Percentiles rank a stretch among this genome's conserved stretches.
phyloP scores from a whole-genome alignment of 768 basidiomycete genomes.

The Xerocomellus intermedius region DNA sequence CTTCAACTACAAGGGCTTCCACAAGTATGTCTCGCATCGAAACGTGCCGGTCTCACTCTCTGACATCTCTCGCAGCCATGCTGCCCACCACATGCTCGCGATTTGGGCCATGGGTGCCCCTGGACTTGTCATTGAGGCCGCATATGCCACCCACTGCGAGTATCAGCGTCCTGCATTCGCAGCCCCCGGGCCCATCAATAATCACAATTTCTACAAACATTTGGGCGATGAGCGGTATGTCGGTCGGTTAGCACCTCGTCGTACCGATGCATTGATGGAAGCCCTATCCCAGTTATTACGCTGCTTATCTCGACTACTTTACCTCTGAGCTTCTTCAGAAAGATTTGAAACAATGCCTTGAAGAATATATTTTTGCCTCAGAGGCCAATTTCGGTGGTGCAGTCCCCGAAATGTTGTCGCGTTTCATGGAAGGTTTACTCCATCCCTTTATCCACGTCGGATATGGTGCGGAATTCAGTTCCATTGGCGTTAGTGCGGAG shows the following conservation, averaged over 20 bases:
- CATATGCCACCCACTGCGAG: conserved; percentile 40
- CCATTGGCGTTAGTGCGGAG: conserved; percentile 60
- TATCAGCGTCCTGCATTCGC: conserved; percentile 38
- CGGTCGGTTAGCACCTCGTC: neutral
- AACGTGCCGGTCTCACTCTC: conserved; percentile 5
- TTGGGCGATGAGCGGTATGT: conserved; percentile 56
- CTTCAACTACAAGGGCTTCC: conserved; percentile 42
- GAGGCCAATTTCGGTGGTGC: conserved; percentile 40
- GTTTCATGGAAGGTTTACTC: conserved; percentile 54
- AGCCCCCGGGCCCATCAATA: conserved; percentile 18
- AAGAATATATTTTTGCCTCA: conserved; percentile 55
- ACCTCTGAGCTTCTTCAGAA: conserved; percentile 40
- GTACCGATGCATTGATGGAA: neutral
- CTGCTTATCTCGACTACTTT: conserved; percentile 60
- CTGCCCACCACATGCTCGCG: conserved; percentile 55
- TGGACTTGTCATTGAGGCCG: conserved; percentile 39
- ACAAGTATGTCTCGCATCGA: conserved; percentile 26
- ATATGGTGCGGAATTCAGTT: conserved; percentile 59
- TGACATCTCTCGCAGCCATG: conserved; percentile 42
- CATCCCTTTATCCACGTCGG: conserved; percentile 68
- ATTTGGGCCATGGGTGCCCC: conserved; percentile 61
- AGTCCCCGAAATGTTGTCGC: conserved; percentile 47
- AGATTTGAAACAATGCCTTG: conserved; percentile 43
- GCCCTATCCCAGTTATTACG: conserved; percentile 47
- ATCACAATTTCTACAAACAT: conserved; percentile 50